phyloP scores from a whole-genome alignment of 2,329 filamentous ascomycete genomes.

The Colletotrichum sp. region DNA sequence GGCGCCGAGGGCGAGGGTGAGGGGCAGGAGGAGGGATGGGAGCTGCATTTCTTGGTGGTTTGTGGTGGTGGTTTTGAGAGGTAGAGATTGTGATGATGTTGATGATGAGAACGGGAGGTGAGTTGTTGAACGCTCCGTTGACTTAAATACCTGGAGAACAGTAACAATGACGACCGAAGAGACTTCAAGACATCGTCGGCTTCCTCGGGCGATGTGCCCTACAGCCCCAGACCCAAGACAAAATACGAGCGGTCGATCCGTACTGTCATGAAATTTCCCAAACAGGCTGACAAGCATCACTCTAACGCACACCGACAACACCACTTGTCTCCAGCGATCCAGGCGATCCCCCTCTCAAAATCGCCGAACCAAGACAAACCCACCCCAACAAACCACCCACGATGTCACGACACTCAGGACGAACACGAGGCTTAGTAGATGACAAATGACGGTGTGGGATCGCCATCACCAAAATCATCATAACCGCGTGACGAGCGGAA shows the following conservation, averaged over 20 bases:
- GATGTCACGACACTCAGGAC: neutral
- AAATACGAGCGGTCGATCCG: constrained; percentile 6
- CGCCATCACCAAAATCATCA: neutral
- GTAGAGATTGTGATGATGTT: neutral
- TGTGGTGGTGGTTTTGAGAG: neutral
- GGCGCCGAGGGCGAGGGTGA: constrained; percentile 27
- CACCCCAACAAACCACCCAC: neutral
- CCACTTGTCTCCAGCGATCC: neutral
- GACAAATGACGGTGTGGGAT: neutral
- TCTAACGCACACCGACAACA: neutral
- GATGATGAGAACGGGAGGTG: neutral
- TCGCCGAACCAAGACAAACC: neutral
- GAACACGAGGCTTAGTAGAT: neutral
- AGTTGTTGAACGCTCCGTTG: rapidly evolving
- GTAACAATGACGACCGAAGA: neutral
- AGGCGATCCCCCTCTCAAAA: neutral
- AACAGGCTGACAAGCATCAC: neutral
- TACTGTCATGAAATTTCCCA: neutral
- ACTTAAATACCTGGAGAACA: neutral
- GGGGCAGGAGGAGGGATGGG: constrained; percentile 7
- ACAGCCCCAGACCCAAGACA: neutral
- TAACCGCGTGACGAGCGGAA: neutral
- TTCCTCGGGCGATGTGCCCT: neutral
- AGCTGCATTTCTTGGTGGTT: neutral
- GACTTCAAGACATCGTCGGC: neutral